Base-by-base conservation (phyloP, 148 eudicot genomes). In the Nepenthes gracilis region DNA sequence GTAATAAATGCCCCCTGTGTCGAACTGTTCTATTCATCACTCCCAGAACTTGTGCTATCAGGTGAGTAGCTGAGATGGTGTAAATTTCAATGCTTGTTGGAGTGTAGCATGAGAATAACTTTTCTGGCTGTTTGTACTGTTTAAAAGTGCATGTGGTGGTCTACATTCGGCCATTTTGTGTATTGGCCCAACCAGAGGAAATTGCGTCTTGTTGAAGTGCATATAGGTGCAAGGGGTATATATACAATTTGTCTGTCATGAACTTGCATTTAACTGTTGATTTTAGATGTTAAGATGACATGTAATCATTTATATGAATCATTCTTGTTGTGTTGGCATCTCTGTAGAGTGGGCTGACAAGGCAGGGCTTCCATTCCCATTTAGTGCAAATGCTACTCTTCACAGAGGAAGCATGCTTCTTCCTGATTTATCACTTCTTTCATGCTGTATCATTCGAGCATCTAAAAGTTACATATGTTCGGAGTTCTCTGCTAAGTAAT, bases 1-100 rank as follows among this genome's bases (percentile, higher is more conserved):
- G 90, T 71, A 91, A 91, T 64, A 78, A 83, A 68, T 91, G 97
- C 63, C 97, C 97, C 47, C 72, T 87, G 68, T 91, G 97, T 60
- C 85, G 97, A 40, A 91, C 97, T 33, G 86, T 91, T 60, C 74
- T 91, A 58, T 87, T 91, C 59, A 81, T 87, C 64, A 83, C 87
- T 68, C 87, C 95, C 37, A 76, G 87, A 75, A 78, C 97, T 40
- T 85, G 83, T 61, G 64, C 89, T 50, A 78, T 85, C 72, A 91
- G 97, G 97, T 91, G 54, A 63, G 83, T 67, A 62, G 53, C 57
- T 64, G 54, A 12, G 11, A 33, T 2, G 58, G 33, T 63, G n/a
- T 37, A 37, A 33, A 34, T 6, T 43, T 12, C n/a, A 35, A 33
- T 35, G 33, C 11, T 45, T 60, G 34, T 40, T 59, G 45, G 23